Evolutionary conservation across 352 stramenopile genomes (phyloP).

Genomic region (Phytophthora quininea): DNA sequence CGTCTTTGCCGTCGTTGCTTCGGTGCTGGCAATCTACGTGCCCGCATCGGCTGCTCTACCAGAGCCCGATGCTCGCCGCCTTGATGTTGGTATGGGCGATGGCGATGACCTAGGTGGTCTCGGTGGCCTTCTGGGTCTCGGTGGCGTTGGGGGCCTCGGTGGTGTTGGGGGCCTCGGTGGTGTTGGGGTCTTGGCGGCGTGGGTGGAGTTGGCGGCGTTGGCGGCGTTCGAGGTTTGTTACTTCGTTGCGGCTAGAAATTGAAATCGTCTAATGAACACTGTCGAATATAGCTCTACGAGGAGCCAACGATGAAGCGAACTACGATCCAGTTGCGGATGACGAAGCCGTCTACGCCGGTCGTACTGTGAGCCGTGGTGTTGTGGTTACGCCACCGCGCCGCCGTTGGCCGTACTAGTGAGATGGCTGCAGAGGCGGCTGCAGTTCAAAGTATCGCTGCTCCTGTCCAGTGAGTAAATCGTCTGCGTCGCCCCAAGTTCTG

Average conservation of each 20-base stretch:
- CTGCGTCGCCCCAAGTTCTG: too few relatives aligned
- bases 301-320: not conserved
- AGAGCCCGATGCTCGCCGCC: too few relatives aligned
- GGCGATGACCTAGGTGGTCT: slow-evolving; percentile 2
- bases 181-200: slow-evolving; percentile 11
- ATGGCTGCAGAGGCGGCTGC: not conserved
- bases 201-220: slow-evolving; percentile 2
- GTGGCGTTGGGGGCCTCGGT: slow-evolving; percentile 18
- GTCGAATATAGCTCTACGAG: slow-evolving; percentile 22
- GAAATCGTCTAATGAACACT: not conserved
- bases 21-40: too few relatives aligned
- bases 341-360: slow-evolving; percentile 27
- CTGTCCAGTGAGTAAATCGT: not conserved
- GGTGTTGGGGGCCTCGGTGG: slow-evolving; percentile 15
- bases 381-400: slow-evolving; percentile 25
- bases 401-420: slow-evolving; percentile 25
- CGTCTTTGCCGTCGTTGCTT: too few relatives aligned
- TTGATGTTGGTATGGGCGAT: not conserved
- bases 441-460: not conserved
- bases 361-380: slow-evolving; percentile 27
- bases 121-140: slow-evolving; percentile 6
- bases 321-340: slow-evolving; percentile 5
- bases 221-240: not conserved
- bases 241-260: not conserved
- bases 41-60: too few relatives aligned